Evolutionary conservation across 2,329 filamentous ascomycete genomes (phyloP), one percentile per base, ranked within the genome.

Genomic region (Fusarium pininemorale): DNA sequence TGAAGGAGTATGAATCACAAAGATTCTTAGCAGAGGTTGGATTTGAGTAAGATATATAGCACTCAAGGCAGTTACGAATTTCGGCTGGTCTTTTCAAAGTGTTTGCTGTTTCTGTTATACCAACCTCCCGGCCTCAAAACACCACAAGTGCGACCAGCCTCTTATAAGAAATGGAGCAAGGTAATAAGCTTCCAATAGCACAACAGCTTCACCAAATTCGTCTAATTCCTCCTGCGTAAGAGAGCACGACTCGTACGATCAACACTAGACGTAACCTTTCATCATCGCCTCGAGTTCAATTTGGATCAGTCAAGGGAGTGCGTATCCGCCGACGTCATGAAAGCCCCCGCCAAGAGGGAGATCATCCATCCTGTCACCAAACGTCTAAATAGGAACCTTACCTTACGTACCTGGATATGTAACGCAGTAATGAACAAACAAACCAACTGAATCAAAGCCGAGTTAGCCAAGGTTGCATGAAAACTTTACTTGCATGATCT

Each of bases 271-370:
- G 42, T 38, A 70, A 62, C 58, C 54, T 59, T 62, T 37, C 30
- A 59, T 66, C 60, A 44, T 70, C 56, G 56, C 11, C 51, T 20
- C 35, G 28, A 28, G 51, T 51, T 42, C 30, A 44, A 58, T 59
- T 45, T 22, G 15, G 39, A 42, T 48, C 55, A 20, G 22, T 22
- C 20, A 42, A 47, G 41, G 37, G 39, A 58, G 24, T 35, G 51
- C 48, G 48, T 60, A 63, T 54, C 72, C 68, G 26, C 72, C 72
- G 68, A 74, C 72, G 72, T 74, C 72, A 74, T 74, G 41, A 26
- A 48, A 48, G 28, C 14, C 47, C 41, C 53, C 41, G 15, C 50
- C 44, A 35, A 38, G 54, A 44, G 35, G 66, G 30, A 42, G 53
- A 64, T 50, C 57, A 32, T 53, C 24, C 11, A 32, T 53, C 30